Percentiles rank a stretch among this genome's conserved stretches.
Evolutionary conservation across 345 rosid species (phyloP).

Genomic region (Syzygium jambos): DNA sequence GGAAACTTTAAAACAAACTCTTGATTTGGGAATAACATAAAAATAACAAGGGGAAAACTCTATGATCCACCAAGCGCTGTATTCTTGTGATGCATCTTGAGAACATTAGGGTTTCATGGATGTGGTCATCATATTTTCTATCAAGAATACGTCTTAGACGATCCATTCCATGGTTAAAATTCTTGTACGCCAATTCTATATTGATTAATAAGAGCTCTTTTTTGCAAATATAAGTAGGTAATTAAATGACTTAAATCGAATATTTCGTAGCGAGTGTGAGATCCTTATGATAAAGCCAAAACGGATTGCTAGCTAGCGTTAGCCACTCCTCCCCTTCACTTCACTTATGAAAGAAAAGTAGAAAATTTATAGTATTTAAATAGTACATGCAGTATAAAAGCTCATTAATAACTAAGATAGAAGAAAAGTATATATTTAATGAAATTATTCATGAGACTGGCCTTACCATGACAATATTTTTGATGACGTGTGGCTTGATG

Average conservation of each 20-base stretch:
- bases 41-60: background rate
- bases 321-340: background rate
- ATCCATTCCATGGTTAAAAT: background rate
- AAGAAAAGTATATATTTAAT: background rate
- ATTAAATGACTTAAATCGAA: background rate
- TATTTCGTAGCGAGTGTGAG: background rate
- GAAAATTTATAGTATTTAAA: background rate
- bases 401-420: background rate
- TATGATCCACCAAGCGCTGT: background rate
- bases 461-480: slow-evolving; percentile 13
- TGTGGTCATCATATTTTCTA: background rate
- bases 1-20: background rate
- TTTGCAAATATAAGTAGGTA: background rate
- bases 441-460: background rate
- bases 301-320: background rate
- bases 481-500: slow-evolving; percentile 13
- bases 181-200: background rate
- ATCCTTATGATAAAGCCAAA: background rate
- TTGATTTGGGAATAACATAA: background rate
- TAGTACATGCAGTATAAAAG: background rate
- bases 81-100: background rate
- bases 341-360: background rate
- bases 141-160: background rate
- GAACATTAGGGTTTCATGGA: background rate
- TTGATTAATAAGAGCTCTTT: background rate